phyloP scores from a whole-genome alignment of 371 early-diverging fungal genomes.

The Actinomortierella ambigua region DNA sequence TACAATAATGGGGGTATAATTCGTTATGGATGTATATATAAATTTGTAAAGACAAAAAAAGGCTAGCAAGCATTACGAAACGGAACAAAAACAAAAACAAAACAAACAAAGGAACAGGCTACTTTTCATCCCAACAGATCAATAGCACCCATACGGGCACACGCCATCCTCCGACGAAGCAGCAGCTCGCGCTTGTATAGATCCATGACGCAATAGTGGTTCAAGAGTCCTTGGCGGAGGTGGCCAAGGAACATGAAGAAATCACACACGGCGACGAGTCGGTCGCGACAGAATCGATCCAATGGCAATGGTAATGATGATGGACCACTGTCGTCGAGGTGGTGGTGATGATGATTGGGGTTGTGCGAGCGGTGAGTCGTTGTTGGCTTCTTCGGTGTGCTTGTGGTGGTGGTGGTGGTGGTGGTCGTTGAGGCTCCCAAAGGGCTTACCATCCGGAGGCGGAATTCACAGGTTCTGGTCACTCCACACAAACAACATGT shows the following conservation, averaged over 20 bases:
- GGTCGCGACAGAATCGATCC: constrained; percentile 85
- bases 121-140: constrained; percentile 5
- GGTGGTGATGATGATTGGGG: constrained; percentile 56
- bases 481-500: constrained; percentile 29
- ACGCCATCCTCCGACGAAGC: constrained; percentile 27
- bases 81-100: not conserved
- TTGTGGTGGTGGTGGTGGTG: constrained; percentile 63
- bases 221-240: constrained; percentile 84
- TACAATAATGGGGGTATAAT: not conserved
- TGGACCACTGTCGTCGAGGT: constrained; percentile 57
- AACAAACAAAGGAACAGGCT: not conserved
- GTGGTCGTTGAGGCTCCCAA: constrained; percentile 44
- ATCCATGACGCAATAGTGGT: constrained; percentile 71
- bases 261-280: constrained; percentile 89
- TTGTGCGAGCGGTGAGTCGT: constrained; percentile 39
- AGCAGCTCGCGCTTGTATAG: constrained; percentile 54
- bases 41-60: too few species aligned
- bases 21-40: too few species aligned
- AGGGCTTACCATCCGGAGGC: constrained; percentile 16
- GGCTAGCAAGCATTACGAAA: not conserved
- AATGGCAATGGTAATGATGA: constrained; percentile 68
- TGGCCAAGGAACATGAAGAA: constrained; percentile 91
- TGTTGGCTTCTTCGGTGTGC: constrained; percentile 53
- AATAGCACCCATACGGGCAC: constrained; percentile 34
- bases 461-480: constrained; percentile 28